Conservation (phyloP, 768 basidiomycete species). For the Auricularia auricula-judae region DNA sequence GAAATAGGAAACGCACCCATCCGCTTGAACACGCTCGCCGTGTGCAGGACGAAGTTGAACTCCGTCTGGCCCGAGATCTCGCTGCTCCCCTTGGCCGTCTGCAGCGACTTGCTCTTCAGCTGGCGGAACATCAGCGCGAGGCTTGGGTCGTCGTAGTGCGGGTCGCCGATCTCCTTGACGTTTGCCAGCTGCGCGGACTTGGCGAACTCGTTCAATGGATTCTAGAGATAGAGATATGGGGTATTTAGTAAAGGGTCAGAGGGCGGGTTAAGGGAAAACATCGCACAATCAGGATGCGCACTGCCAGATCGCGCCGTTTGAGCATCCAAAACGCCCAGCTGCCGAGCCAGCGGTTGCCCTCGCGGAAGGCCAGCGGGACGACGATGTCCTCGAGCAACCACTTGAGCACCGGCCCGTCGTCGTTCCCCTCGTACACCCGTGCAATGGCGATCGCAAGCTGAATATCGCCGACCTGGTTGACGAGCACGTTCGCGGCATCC, state of each 20-base stretch:
- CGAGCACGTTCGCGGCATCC: constrained; percentile 85
- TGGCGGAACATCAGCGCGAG: constrained; percentile 85
- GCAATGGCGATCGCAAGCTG: constrained; percentile 84
- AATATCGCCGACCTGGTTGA: constrained; percentile 80
- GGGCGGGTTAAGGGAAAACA: constrained; percentile 1
- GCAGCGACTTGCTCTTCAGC: constrained; percentile 79
- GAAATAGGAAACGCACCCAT: constrained; percentile 56
- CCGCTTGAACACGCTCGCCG: constrained; percentile 82
- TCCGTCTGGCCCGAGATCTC: constrained; percentile 82
- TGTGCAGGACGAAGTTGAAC: constrained; percentile 93
- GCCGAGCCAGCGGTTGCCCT: constrained; percentile 86
- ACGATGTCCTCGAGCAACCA: constrained; percentile 65
- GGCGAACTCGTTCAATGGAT: constrained; percentile 63
- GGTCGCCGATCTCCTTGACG: constrained; percentile 60
- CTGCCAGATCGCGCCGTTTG: constrained; percentile 76
- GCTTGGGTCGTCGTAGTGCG: constrained; percentile 89
- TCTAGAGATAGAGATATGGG: constrained; percentile 33
- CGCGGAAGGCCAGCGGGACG: constrained; percentile 71
- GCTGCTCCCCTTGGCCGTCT: constrained; percentile 86
- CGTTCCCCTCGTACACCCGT: constrained; percentile 70
- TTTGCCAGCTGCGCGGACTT: constrained; percentile 37
- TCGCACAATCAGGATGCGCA: constrained; percentile 80
- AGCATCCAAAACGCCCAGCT: constrained; percentile 97
- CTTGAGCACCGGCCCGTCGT: constrained; percentile 66
- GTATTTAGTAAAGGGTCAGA: not conserved